Evolutionary conservation across 257 asterid species (phyloP).

Genomic region (Solanum arcanum): DNA sequence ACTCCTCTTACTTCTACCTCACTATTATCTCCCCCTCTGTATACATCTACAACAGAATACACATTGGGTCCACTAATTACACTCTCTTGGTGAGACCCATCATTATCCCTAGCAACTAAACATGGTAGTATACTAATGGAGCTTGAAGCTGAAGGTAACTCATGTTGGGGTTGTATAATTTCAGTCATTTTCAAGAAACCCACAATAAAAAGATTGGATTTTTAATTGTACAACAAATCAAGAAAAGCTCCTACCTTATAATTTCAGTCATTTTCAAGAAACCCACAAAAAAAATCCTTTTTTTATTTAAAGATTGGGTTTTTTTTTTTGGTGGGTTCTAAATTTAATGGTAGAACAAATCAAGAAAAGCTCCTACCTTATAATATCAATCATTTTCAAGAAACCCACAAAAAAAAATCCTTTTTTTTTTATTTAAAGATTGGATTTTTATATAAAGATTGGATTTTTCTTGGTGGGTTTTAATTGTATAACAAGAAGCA

Average conservation of each 20-base stretch:
- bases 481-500: conserved; percentile 4
- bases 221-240: neutral
- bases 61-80: neutral
- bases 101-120: conserved; percentile 22
- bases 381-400: conserved; percentile 35
- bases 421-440: conserved; percentile 1
- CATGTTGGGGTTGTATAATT: conserved; percentile 34
- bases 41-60: conserved; percentile 15
- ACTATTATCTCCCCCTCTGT: conserved; percentile 12
- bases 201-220: conserved; percentile 10
- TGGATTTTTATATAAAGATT: conserved; percentile 7
- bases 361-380: neutral
- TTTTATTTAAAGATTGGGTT: conserved; percentile 13
- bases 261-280: conserved; percentile 35
- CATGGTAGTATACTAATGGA: conserved; percentile 14
- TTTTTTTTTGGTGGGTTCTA: neutral
- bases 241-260: neutral
- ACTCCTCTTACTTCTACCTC: conserved; percentile 5
- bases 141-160: conserved; percentile 53
- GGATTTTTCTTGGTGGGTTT: conserved; percentile 3
- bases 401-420: neutral
- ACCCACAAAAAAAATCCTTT: neutral
- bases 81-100: conserved; percentile 39
- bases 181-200: conserved; percentile 36
- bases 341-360: neutral